These are phyloP conservation scores for Pythium monospermum DNA, from an alignment of 352 stramenopile species.

Conservation along the genomic window DNA sequence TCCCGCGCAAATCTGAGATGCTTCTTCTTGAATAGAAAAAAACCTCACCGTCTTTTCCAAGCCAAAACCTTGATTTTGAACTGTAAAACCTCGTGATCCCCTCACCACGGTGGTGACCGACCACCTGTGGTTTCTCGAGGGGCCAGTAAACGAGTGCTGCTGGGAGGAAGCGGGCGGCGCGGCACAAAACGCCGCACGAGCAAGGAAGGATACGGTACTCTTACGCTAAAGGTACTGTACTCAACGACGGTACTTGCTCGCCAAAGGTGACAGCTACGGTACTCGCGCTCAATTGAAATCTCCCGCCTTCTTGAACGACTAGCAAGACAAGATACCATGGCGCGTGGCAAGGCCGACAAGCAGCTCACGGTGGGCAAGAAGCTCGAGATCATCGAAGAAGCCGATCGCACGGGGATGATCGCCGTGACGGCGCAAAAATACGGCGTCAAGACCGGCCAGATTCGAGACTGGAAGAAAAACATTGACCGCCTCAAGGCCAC, in stretches of 20 bases:
- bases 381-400: constrained; percentile 86
- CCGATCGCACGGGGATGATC: constrained; percentile 73
- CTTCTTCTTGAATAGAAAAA: not conserved
- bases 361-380: constrained; percentile 85
- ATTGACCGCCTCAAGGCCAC: constrained; percentile 68
- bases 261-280: constrained; percentile 24
- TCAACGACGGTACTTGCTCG: not conserved
- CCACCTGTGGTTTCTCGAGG: too few relatives aligned
- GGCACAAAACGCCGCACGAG: constrained; percentile 20
- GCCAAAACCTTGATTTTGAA: too few relatives aligned
- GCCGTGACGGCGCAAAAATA: constrained; percentile 79
- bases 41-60: too few relatives aligned
- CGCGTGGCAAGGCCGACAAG: constrained; percentile 73
- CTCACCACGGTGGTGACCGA: too few relatives aligned
- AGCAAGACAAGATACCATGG: constrained; percentile 32
- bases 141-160: not conserved
- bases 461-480: constrained; percentile 88
- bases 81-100: too few relatives aligned
- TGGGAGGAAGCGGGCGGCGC: too few relatives aligned
- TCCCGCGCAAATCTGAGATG: constrained; percentile 11
- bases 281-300: constrained; percentile 9
- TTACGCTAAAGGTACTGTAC: not conserved
- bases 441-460: constrained; percentile 81
- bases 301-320: not conserved
- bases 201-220: constrained; percentile 13